Percentiles rank a stretch among this genome's conserved stretches.
Evolutionary conservation across 2,329 filamentous ascomycete species (phyloP).

Genomic region (Sarocladium strictum): DNA sequence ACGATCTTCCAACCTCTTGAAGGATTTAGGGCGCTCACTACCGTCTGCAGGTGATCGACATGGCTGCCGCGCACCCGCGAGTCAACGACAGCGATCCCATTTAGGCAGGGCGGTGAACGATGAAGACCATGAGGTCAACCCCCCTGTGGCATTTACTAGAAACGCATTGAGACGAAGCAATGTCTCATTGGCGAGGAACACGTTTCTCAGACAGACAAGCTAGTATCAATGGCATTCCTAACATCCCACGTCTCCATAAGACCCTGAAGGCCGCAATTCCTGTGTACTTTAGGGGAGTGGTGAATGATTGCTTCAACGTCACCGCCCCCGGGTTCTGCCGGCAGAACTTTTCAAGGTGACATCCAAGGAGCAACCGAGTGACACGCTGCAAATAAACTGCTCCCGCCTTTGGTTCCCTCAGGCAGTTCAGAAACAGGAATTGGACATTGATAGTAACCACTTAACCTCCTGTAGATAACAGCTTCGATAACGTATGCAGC

Average conservation of each 20-base stretch:
- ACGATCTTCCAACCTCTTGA: too few relatives aligned
- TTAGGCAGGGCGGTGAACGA: not conserved
- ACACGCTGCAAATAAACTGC: not conserved
- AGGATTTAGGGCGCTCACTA: too few relatives aligned
- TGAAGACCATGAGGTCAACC: not conserved
- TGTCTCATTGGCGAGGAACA: not conserved
- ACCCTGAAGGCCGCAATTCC: not conserved
- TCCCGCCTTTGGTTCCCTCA: too few relatives aligned
- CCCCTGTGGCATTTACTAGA: too few relatives aligned
- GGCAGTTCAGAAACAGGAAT: not conserved
- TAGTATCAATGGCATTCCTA: not conserved
- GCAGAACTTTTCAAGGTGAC: conserved; percentile 6
- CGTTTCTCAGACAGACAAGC: not conserved
- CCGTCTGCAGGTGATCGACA: not conserved
- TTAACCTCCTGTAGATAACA: not conserved
- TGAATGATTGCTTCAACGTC: not conserved
- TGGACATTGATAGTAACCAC: not conserved
- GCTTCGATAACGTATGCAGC: not conserved
- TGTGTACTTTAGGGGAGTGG: not conserved
- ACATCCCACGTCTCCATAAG: not conserved
- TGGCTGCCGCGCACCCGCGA: not conserved
- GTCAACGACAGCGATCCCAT: not conserved
- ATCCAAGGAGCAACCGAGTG: not conserved
- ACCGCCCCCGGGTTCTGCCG: conserved; percentile 8
- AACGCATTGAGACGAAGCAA: not conserved